Base-by-base conservation (phyloP, 1,284 basidiomycete genomes). In the Kwoniella shivajii region DNA sequence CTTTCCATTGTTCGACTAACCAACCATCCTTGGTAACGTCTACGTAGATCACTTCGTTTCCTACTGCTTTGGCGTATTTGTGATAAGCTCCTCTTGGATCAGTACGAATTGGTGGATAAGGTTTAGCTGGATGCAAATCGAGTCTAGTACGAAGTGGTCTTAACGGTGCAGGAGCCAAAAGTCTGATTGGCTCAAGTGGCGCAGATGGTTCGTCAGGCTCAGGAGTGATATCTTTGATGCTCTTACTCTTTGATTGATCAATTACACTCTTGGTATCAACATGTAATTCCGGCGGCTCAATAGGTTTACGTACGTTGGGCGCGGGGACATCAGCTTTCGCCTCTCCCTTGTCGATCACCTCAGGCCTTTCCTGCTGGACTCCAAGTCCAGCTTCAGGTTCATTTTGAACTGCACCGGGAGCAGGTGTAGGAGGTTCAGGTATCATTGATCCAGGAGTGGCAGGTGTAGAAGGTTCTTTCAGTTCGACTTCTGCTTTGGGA, bases 1-100 rank as follows among this genome's bases (percentile, higher is more conserved):
- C 69, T 30, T 59, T 58, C 69, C 69, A 73, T 27, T 68, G 69
- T 50, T 68, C 66, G 34, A 44, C 43, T n/a, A 73, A 41, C 71
- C 71, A 73, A 13, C 71, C 71, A 34, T 73, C 71, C 49, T 69
- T 69, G 22, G 68, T 69, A 1, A 71, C 57, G 42, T 73, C 71
- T 41, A 73, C 52, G 37, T 55, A 63, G 26, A 67, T 60, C 29
- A 43, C 39, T 34, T 69, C 65, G 31, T 36, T 45, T 24, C 63
- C 61, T 6, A 65, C 59, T 14, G 57, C 63, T 39, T 63, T 62
- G 27, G 71, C 69, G 46, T 73, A 73, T 42, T 65, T 64, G 59
- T 68, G 54, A 49, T 73, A 71, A 11, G 71, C 71, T 3, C 71
- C 71, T 24, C 71, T 59, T 1, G 71, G 71, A 44, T 73, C 71